Base-by-base conservation (phyloP, 2,329 filamentous ascomycete species). In the Talaromyces sp. region DNA sequence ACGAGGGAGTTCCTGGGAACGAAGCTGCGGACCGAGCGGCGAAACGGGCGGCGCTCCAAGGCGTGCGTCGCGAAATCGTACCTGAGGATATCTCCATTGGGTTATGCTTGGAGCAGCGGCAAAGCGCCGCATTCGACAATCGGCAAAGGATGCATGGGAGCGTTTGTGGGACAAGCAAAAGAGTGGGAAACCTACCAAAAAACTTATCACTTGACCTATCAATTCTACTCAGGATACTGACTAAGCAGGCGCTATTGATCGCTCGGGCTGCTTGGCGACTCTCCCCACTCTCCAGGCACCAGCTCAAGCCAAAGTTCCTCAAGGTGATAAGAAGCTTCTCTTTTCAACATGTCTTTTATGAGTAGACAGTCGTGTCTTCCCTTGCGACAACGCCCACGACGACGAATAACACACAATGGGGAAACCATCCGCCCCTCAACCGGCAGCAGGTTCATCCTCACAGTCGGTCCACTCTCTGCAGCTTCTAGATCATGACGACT, bases 391-490 rank as follows among this genome's bases (percentile, higher is more conserved):
- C 7, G 7, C n/a, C n/a, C n/a, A 31, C 10, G 28, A 33, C 28
- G 28, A 21, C 45, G 2, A 33, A 17, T 17, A 33, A 8, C 11
- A 31, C 43, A 19, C 25, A 19, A 59, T 59, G 57, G 53, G 57
- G 5, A 50, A 56, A 17, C 57, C 43, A 13, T 10, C 33, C 25
- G 17, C 21, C 33, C 10, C 41, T 19, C 53, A 39, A 25, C 17
- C 28, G 21, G 13, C n/a, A 19, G 28, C 19, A 11, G 36, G 48
- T 15, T 22, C 45, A 15, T 43, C 57, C 5, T 55, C 52, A 17
- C 43, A 46, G 25, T 59, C 57, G 8, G 19, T 35, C 21, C 57
- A 59, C 43, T 56, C 57, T 40, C 39, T 59, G n/a, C 52, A 53
- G 8, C 40, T 22, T 13, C 51, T 58, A 11, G 56, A 53, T 8